Percentiles rank a stretch among this genome's conserved stretches.
Conservation (phyloP, 805 yeast genomes). For the Kodamaea restingae region DNA sequence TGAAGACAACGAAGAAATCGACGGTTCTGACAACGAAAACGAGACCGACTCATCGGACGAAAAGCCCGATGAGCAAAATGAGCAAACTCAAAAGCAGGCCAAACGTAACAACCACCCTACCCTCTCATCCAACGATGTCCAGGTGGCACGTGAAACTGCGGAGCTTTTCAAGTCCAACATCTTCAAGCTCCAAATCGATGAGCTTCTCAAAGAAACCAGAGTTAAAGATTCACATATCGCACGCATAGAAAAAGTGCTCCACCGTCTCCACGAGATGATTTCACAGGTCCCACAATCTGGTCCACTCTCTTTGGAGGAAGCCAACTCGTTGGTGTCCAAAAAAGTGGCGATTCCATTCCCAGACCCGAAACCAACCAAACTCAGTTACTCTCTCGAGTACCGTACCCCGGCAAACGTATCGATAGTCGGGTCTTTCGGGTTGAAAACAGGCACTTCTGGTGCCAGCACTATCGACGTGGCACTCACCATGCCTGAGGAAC, state of each 20-base stretch:
- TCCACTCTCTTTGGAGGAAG: slow-evolving; percentile 47
- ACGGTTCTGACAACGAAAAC: slow-evolving; percentile 13
- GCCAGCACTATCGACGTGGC: slow-evolving; percentile 63
- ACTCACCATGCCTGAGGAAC: slow-evolving; percentile 70
- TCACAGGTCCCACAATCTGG: slow-evolving; percentile 55
- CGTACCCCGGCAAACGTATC: slow-evolving; percentile 69
- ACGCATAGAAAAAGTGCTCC: slow-evolving; percentile 70
- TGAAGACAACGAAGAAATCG: slow-evolving; percentile 25
- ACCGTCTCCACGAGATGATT: slow-evolving; percentile 64
- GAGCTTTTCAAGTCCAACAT: slow-evolving; percentile 93
- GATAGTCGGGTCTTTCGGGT: slow-evolving; percentile 84
- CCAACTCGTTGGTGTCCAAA: slow-evolving; percentile 49
- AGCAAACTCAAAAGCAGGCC: too few relatives aligned
- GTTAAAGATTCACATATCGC: slow-evolving; percentile 65
- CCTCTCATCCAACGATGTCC: slow-evolving; percentile 75
- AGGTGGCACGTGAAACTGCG: slow-evolving; percentile 88
- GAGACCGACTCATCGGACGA: too few relatives aligned
- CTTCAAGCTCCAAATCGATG: slow-evolving; percentile 93
- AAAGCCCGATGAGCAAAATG: too few relatives aligned
- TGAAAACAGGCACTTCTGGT: slow-evolving; percentile 57
- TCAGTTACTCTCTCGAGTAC: slow-evolving; percentile 70
- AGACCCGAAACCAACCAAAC: slow-evolving; percentile 77
- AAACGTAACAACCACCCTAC: slow-evolving; percentile 12
- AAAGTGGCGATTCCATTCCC: slow-evolving; percentile 75
- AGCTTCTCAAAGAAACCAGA: slow-evolving; percentile 73